Conservation (phyloP, 1,284 basidiomycete species). For the Coriolopsis trogii region DNA sequence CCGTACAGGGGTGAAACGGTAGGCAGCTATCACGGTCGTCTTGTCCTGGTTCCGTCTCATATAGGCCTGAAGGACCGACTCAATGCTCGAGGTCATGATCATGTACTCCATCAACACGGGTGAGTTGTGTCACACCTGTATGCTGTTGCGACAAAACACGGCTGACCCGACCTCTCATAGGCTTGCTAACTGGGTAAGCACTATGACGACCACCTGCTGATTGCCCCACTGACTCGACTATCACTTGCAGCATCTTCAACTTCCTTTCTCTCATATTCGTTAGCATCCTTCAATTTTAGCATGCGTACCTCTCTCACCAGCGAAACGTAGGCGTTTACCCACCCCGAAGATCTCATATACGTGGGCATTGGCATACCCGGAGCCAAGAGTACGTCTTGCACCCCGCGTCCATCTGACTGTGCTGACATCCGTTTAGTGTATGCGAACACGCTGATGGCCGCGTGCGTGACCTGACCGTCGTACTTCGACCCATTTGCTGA, state of each 20-base stretch:
- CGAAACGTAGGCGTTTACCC: background rate
- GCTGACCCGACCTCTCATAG: background rate
- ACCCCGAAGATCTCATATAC: constrained; percentile 5
- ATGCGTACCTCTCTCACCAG: background rate
- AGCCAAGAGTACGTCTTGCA: background rate
- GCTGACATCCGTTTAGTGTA: background rate
- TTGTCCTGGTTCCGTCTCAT: background rate
- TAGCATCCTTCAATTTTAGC: background rate
- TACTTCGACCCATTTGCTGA: background rate
- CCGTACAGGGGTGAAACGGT: constrained; percentile 6
- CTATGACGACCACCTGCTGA: background rate
- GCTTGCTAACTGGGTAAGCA: background rate
- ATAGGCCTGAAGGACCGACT: constrained; percentile 1
- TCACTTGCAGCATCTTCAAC: background rate
- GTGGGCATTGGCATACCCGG: background rate
- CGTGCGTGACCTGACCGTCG: background rate
- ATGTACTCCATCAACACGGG: constrained; percentile 9
- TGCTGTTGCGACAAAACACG: no score
- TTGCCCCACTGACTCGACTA: background rate
- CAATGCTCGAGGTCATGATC: constrained; percentile 4
- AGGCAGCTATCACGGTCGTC: background rate
- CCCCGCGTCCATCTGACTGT: background rate
- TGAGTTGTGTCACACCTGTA: background rate
- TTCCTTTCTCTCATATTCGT: constrained; percentile 1
- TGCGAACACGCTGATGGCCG: constrained; percentile 1